Evolutionary conservation across 306 rosid genomes (phyloP), one percentile per base, ranked within the genome.

Genomic region (Cyamopsis tetragonoloba): DNA sequence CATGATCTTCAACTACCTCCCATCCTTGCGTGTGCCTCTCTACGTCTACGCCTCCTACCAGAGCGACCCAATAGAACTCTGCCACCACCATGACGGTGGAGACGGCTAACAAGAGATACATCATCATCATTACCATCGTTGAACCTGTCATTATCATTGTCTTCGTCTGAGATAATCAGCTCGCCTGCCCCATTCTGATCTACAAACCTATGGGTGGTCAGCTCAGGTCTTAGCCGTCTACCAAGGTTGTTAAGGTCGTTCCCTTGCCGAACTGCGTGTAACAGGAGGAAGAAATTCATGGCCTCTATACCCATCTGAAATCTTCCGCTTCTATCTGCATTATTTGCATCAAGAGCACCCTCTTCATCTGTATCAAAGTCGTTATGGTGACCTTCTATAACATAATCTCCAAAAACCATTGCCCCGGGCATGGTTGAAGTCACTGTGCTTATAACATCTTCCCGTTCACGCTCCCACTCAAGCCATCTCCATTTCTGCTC

Each of bases 401-500:
- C 95, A 50, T 95, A 95, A 76, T 95, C 99, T 35, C 99, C 99
- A 6, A 85, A 86, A 41, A 95, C 85, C 84, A 90, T 82, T 61
- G 99, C 96, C 55, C 97, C 97, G 0, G 99, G 99, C 77, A 85
- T 88, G 64, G 97, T 65, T 19, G 97, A 88, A 54, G 86, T 86
- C 53, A 95, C 87, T 56, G 97, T 91, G 84, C 99, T 95, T 72
- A 95, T 91, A 74, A 88, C 97, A 74, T 95, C 99, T 65, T 95
- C 91, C 15, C 87, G 83, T 67, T 95, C 99, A 23, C 87, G 91
- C 78, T 95, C 97, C 74, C 95, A 87, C 77, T 90, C 97, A 27
- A 95, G 95, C 82, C 92, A 84, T 80, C 92, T 85, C 99, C 99
- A 95, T 69, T 88, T 95, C 76, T 88, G 97, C 74, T 95, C 99